These are phyloP conservation scores for Paramecium primaurelia DNA, from an alignment of 73 alveolate species.

Conservation along the genomic window DNA sequence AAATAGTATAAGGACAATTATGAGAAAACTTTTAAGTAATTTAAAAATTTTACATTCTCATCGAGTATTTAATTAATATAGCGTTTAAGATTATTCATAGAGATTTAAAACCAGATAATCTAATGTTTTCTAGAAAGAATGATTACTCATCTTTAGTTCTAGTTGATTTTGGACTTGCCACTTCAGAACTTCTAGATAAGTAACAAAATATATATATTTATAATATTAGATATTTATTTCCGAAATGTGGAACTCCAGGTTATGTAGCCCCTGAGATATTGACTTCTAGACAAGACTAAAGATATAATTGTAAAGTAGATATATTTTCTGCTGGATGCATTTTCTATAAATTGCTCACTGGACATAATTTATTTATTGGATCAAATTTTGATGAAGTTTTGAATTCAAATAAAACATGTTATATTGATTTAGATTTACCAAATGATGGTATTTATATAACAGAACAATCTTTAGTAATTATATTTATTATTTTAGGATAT, in stretches of 20 bases:
- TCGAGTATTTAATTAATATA: not conserved
- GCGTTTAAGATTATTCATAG: conserved; percentile 44
- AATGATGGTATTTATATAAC: not conserved
- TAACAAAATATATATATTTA: not conserved
- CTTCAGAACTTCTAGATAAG: conserved; percentile 28
- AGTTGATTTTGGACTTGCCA: conserved; percentile 59
- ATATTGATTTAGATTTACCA: conserved; percentile 2
- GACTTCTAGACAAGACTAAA: conserved; percentile 15
- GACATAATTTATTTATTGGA: conserved; percentile 53
- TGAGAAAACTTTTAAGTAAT: not conserved
- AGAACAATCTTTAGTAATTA: not conserved
- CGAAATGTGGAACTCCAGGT: conserved; percentile 68
- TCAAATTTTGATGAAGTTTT: conserved; percentile 43
- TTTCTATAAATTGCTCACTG: conserved; percentile 58
- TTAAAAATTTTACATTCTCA: conserved; percentile 53
- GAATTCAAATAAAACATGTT: not conserved
- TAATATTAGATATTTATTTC: not conserved
- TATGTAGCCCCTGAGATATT: conserved; percentile 75
- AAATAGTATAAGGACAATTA: not conserved
- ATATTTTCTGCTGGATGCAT: conserved; percentile 57
- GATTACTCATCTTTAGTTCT: conserved; percentile 1
- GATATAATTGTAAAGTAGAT: conserved; percentile 53
- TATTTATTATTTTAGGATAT: not conserved
- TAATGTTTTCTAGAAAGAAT: conserved; percentile 47
- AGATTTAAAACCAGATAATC: conserved; percentile 57